Conservation (phyloP, 495 filamentous ascomycete species). For the Paragyromitra xinjiangensis region DNA sequence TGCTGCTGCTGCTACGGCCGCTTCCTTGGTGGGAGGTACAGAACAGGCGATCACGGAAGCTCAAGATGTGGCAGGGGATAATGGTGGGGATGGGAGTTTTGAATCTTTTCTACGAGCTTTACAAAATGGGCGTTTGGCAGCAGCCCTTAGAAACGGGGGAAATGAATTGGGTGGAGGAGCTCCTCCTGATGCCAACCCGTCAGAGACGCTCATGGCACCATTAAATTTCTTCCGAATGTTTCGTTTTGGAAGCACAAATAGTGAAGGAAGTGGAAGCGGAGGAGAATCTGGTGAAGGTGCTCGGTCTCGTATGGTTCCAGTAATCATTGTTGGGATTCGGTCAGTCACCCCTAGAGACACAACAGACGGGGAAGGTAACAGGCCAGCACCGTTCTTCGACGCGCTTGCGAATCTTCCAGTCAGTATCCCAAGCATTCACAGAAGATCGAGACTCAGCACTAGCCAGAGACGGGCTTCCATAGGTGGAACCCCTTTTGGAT, state of each 20-base stretch:
- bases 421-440: conserved; percentile 58
- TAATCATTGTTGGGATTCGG: conserved; percentile 72
- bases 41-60: conserved; percentile 67
- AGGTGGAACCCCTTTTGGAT: conserved; percentile 60
- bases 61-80: conserved; percentile 67
- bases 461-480: conserved; percentile 64
- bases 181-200: conserved; percentile 51
- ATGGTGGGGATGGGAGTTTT: conserved; percentile 67
- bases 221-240: conserved; percentile 71
- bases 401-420: conserved; percentile 66
- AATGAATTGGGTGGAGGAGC: conserved; percentile 59
- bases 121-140: conserved; percentile 64
- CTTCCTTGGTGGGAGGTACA: conserved; percentile 67
- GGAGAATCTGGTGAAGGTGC: conserved; percentile 66
- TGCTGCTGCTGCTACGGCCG: conserved; percentile 69
- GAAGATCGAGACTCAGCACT: conserved; percentile 65
- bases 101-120: conserved; percentile 68
- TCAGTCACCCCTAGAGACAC: conserved; percentile 69
- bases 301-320: conserved; percentile 57
- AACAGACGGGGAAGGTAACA: conserved; percentile 62
- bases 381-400: conserved; percentile 68
- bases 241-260: conserved; percentile 67
- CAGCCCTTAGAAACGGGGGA: conserved; percentile 58
- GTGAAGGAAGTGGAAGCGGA: conserved; percentile 60
- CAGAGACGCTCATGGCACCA: conserved; percentile 61